Percentiles rank a stretch among this genome's conserved stretches.
Evolutionary conservation across 768 basidiomycete species (phyloP).

Genomic region (Gyrodon lividus): DNA sequence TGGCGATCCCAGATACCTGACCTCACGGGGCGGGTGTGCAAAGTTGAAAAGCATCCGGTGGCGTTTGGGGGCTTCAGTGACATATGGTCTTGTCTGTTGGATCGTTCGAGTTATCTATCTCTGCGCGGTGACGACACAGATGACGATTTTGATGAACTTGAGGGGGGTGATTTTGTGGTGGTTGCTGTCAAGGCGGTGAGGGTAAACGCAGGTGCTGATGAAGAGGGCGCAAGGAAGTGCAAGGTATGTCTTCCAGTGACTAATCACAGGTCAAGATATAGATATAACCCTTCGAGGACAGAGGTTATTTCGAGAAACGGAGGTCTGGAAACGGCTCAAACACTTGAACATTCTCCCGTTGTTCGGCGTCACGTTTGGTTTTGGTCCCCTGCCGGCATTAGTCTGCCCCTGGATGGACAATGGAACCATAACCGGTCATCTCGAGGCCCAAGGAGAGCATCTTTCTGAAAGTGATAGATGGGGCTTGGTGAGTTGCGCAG

Average conservation of each 20-base stretch:
- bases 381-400: constrained; percentile 21
- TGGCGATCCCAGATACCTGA: not conserved
- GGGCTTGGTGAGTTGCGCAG: constrained; percentile 8
- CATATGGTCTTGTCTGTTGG: not conserved
- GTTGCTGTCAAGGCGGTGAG: constrained; percentile 1
- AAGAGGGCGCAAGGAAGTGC: not conserved
- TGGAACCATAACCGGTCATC: constrained; percentile 17
- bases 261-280: not conserved
- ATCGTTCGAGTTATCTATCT: not conserved
- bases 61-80: not conserved
- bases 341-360: constrained; percentile 18
- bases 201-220: not conserved
- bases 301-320: constrained; percentile 17
- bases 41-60: not conserved
- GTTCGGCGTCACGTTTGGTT: constrained; percentile 15
- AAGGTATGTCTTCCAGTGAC: not conserved
- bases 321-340: constrained; percentile 17
- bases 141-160: no score
- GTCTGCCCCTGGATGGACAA: constrained; percentile 27
- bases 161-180: no score
- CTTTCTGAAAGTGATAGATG: constrained; percentile 14
- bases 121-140: no score
- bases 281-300: not conserved
- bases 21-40: not conserved
- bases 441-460: constrained; percentile 5